Evolutionary conservation across 1,284 basidiomycete species (phyloP), one percentile per base, ranked within the genome.

Genomic region (Cutaneotrichosporon sp.): DNA sequence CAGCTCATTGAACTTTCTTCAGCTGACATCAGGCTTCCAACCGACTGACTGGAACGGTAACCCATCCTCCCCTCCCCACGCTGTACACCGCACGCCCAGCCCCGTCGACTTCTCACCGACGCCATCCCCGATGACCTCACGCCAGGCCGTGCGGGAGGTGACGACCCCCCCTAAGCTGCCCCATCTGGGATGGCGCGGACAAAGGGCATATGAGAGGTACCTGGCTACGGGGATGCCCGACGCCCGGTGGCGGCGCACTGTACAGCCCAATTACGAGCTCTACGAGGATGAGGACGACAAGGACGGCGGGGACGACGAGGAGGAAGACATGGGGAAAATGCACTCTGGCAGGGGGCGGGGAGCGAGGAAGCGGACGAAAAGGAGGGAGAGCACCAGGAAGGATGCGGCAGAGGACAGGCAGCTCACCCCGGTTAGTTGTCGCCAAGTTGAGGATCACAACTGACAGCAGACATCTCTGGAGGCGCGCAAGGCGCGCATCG

Each of bases 401-500:
- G 19, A 22, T 38, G 1, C 19, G 35, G 20, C 35, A 37, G 34
- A 37, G 8, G 16, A 6, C 4, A 17, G 35, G 19, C 5, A 38
- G 35, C 22, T 41, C 10, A 14, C 29, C 29, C 29, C 29, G 29
- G 14, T 9, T 14, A 14, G 38, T 41, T 24, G 14, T 24, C 38
- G 14, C 22, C 26, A 16, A 25, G 38, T 31, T 14, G 11, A n/a
- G 0, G 22, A 5, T 11, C 24, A 25, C 5, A 22, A 12, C 24
- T 41, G 14, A 50, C 24, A 1, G 0, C 26, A 50, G 49, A 33
- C 41, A 11, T 25, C 49, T 5, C 17, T 44, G 5, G 33, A 17
- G 3, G 52, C 46, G 0, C 52, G 52, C 10, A 34, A 32, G n/a
- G 46, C 39, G 2, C 51, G 58, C 31, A 61, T 48, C 48, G 46